Base-by-base conservation (phyloP, 371 early-diverging fungal genomes). In the Fennellomyces sp. region DNA sequence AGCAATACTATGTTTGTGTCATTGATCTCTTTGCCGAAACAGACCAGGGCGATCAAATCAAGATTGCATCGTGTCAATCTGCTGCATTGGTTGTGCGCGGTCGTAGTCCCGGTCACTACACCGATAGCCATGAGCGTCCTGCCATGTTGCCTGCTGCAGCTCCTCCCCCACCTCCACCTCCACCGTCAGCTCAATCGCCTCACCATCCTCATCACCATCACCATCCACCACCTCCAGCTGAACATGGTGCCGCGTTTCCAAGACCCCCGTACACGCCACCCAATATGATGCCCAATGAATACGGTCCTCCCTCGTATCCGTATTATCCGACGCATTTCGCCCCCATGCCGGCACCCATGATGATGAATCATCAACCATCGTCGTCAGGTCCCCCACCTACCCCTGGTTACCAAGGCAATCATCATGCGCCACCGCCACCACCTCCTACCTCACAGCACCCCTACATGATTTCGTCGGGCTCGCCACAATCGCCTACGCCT, bases 101-200 rank as follows among this genome's bases (percentile, higher is more conserved):
- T 26, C 88, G 97, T 27, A 90, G 93, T 38, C 97, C 97, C 1
- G 95, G 96, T n/a, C 94, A 95, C 62, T 96, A 96, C 57, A 82
- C 87, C 15, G 90, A 90, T 52, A 78, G 66, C 13, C 78, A 54
- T 17, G 55, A 54, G 13, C 55, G 55, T 39, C 15, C 33, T 19
- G 45, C 23, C 5, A 45, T 45, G 45, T 15, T 45, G 45, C 28
- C 50, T 25, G 50, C 50, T 49, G 49, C 23, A 15, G 25, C 25
- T 27, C 28, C 50, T 27, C 28, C 50, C 33, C 52, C 52, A 21
- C 52, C 52, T n/a, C 52, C 52, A 52, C 33, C 39, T 15, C 23
- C 53, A 4, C 10, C 55, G 10, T 27, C 55, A 15, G 12, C 39
- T 13, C 27, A 26, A 27, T 54, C 55, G 11, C 55, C 55, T 54